Conservation (phyloP, 2,329 filamentous ascomycete species). For the Phaeosphaeriaceae sp. region DNA sequence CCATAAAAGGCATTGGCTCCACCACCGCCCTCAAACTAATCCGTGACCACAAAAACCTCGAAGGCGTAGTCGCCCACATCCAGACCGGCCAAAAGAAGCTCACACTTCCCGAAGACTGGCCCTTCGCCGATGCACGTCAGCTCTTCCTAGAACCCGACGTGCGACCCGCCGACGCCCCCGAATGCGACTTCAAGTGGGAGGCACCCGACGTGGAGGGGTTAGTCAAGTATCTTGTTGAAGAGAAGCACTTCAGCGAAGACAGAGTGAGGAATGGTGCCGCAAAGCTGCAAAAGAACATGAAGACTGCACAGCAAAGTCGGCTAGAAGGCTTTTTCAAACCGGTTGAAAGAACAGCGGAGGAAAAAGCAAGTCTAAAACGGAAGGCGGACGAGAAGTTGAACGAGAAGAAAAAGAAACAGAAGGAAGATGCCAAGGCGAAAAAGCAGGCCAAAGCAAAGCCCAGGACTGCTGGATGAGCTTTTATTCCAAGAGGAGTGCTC, state of each 20-base stretch:
- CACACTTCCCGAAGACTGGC: slow-evolving; percentile 93
- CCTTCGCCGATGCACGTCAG: slow-evolving; percentile 86
- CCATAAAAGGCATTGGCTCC: slow-evolving; percentile 92
- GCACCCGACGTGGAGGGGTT: slow-evolving; percentile 89
- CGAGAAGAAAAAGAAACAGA: slow-evolving; percentile 93
- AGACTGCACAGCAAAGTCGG: slow-evolving; percentile 86
- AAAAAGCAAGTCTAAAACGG: slow-evolving; percentile 85
- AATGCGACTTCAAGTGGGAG: slow-evolving; percentile 98
- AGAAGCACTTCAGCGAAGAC: slow-evolving; percentile 98
- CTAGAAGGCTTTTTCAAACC: slow-evolving; percentile 98
- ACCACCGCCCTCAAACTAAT: slow-evolving; percentile 92
- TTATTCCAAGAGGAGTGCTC: not conserved
- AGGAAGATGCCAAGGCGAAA: slow-evolving; percentile 95
- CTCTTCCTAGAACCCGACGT: slow-evolving; percentile 94
- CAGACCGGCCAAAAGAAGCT: slow-evolving; percentile 76
- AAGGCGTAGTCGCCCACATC: slow-evolving; percentile 85
- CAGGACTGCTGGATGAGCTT: slow-evolving; percentile 21
- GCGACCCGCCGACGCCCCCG: slow-evolving; percentile 77
- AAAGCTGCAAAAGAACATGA: slow-evolving; percentile 86
- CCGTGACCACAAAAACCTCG: slow-evolving; percentile 85
- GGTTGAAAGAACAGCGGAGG: slow-evolving; percentile 82
- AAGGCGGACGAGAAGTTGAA: slow-evolving; percentile 93
- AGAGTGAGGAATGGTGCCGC: slow-evolving; percentile 80
- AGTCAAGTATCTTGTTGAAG: slow-evolving; percentile 85
- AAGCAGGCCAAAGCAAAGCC: slow-evolving; percentile 89